Conservation (phyloP, 768 basidiomycete species). For the Lactarius sp. region DNA sequence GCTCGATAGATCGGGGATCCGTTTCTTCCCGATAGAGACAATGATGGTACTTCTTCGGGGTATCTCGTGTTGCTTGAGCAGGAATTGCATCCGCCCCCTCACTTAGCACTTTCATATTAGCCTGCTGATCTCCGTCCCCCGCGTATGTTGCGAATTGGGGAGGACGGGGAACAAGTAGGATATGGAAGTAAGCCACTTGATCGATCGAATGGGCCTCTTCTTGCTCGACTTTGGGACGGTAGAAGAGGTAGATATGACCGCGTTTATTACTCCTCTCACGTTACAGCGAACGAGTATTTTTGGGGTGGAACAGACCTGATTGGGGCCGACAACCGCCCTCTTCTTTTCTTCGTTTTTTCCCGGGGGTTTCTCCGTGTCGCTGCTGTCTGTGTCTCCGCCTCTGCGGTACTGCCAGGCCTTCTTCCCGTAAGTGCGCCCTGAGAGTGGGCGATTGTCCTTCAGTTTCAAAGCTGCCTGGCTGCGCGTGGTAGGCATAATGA, state of each 20-base stretch:
- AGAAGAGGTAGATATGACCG: slow-evolving; percentile 63
- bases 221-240: slow-evolving; percentile 50
- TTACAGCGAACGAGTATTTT: not conserved
- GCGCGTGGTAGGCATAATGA: slow-evolving; percentile 1
- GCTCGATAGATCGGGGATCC: slow-evolving; percentile 46
- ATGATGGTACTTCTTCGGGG: slow-evolving; percentile 47
- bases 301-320: not conserved
- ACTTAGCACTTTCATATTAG: slow-evolving; percentile 39
- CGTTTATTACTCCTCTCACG: slow-evolving; percentile 38
- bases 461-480: not conserved
- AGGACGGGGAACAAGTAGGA: slow-evolving; percentile 54
- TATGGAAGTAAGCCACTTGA: slow-evolving; percentile 48
- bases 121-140: slow-evolving; percentile 27
- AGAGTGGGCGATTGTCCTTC: not conserved
- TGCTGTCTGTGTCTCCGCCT: not conserved
- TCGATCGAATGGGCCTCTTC: slow-evolving; percentile 52
- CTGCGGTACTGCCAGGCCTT: not conserved
- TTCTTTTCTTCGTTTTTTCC: too few species aligned
- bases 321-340: not conserved
- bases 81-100: slow-evolving; percentile 49
- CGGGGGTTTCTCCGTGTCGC: not conserved
- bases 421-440: not conserved
- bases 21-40: slow-evolving; percentile 55
- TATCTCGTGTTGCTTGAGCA: slow-evolving; percentile 33
- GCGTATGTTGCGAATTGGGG: slow-evolving; percentile 38